Percentiles rank a stretch among this genome's conserved stretches.
Conservation (phyloP, 441 rosid genomes). For the Manihot esculenta region DNA sequence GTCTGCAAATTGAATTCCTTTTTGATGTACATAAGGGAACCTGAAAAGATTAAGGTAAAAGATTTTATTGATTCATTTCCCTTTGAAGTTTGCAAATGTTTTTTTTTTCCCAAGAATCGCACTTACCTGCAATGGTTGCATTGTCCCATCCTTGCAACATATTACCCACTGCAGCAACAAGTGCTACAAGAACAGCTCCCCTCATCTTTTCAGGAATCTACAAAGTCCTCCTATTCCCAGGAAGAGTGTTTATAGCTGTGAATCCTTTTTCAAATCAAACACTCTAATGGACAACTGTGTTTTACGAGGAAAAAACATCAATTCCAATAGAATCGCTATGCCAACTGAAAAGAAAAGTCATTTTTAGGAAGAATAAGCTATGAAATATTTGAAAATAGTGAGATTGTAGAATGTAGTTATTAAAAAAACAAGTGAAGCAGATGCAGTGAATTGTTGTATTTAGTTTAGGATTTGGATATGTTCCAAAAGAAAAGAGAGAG, state of each 20-base stretch:
- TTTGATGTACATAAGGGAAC: slow-evolving; percentile 63
- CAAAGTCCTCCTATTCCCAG: not conserved
- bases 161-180: slow-evolving; percentile 90
- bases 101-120: not conserved
- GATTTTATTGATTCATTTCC: too few relatives aligned
- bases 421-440: not conserved
- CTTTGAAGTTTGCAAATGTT: too few relatives aligned
- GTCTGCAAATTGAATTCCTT: slow-evolving; percentile 56
- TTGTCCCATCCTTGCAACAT: slow-evolving; percentile 98
- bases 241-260: not conserved
- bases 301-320: not conserved
- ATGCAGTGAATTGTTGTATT: not conserved
- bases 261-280: not conserved
- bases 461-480: not conserved
- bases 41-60: slow-evolving; percentile 25
- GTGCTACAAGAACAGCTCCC: slow-evolving; percentile 84
- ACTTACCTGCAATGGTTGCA: slow-evolving; percentile 83
- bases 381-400: not conserved
- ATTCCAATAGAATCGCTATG: not conserved
- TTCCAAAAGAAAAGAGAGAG: not conserved
- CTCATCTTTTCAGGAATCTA: slow-evolving; percentile 39
- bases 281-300: not conserved
- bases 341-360: not conserved
- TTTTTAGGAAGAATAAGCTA: not conserved
- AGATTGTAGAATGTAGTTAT: not conserved